These are phyloP conservation scores for Diplodia seriata DNA, from an alignment of 2,329 filamentous ascomycete species.

Conservation along the genomic window DNA sequence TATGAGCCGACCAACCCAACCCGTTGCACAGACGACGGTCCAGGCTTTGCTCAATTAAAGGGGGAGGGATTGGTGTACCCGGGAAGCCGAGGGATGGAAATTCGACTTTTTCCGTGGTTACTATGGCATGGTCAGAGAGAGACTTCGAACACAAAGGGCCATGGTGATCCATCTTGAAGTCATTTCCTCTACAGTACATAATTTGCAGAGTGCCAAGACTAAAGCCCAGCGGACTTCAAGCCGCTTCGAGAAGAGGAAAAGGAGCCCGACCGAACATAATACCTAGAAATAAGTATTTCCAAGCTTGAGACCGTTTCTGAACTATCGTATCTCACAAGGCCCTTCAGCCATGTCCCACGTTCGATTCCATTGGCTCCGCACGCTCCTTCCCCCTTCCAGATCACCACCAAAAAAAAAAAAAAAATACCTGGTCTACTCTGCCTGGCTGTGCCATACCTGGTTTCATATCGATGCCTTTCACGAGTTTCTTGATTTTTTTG, in stretches of 20 bases:
- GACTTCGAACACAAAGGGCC: neutral
- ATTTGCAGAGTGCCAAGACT: neutral
- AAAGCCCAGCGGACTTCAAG: neutral
- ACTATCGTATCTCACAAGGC: neutral
- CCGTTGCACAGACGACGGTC: too few species aligned
- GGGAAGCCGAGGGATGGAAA: too few species aligned
- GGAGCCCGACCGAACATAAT: neutral
- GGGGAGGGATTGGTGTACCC: too few species aligned
- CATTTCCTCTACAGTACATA: neutral
- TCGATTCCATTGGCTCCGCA: neutral
- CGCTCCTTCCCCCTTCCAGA: neutral
- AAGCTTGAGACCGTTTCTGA: neutral
- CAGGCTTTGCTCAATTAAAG: too few species aligned
- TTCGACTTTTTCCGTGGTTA: too few species aligned
- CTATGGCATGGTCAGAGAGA: too few species aligned
- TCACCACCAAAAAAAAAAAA: slow-evolving; percentile 1
- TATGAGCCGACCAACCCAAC: too few species aligned
- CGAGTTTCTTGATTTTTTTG: neutral
- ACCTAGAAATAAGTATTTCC: neutral
- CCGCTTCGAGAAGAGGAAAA: neutral
- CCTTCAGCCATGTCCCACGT: neutral
- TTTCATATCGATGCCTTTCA: neutral
- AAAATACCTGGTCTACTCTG: slow-evolving; percentile 3
- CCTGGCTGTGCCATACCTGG: neutral
- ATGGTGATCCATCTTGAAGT: neutral